A percentile compares a stretch with the other conserved stretches of the same genome.
Conservation (phyloP, 495 filamentous ascomycete genomes). For the Bryoglossum gracile region DNA sequence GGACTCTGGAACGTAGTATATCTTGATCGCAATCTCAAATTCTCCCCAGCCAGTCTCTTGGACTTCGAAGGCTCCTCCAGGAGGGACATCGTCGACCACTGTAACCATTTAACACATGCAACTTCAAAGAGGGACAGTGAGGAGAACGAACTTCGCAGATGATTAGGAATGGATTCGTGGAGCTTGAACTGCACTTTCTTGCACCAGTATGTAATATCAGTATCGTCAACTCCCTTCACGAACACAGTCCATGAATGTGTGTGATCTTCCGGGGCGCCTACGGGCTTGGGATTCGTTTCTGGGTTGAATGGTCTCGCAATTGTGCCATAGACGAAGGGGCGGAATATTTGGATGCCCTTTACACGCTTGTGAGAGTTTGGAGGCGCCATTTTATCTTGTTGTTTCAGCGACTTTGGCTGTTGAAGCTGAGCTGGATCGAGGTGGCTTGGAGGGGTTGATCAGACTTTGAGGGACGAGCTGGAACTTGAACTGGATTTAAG, state of each 20-base stretch:
- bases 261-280: slow-evolving; percentile 70
- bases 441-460: too few relatives aligned
- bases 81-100: slow-evolving; percentile 53
- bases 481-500: slow-evolving; percentile 4
- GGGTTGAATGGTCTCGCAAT: slow-evolving; percentile 66
- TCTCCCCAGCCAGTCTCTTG: slow-evolving; percentile 95
- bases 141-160: slow-evolving; percentile 55
- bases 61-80: slow-evolving; percentile 71
- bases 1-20: slow-evolving; percentile 81
- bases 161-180: slow-evolving; percentile 88
- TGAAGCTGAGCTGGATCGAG: neutral
- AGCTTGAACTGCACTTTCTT: slow-evolving; percentile 97
- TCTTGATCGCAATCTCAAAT: slow-evolving; percentile 89
- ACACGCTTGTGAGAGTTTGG: slow-evolving; percentile 43
- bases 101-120: neutral
- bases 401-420: too few relatives aligned
- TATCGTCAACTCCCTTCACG: slow-evolving; percentile 75
- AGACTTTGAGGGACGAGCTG: neutral
- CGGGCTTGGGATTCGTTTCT: slow-evolving; percentile 48
- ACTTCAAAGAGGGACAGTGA: neutral
- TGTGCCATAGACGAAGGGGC: slow-evolving; percentile 79
- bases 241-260: slow-evolving; percentile 95
- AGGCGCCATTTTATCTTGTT: slow-evolving; percentile 37
- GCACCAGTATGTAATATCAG: slow-evolving; percentile 90
- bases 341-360: slow-evolving; percentile 66